A percentile compares a stretch with the other conserved stretches of the same genome.
phyloP scores from a whole-genome alignment of 1,139 yeast genomes.

The Geotrichum phurueaensis region DNA sequence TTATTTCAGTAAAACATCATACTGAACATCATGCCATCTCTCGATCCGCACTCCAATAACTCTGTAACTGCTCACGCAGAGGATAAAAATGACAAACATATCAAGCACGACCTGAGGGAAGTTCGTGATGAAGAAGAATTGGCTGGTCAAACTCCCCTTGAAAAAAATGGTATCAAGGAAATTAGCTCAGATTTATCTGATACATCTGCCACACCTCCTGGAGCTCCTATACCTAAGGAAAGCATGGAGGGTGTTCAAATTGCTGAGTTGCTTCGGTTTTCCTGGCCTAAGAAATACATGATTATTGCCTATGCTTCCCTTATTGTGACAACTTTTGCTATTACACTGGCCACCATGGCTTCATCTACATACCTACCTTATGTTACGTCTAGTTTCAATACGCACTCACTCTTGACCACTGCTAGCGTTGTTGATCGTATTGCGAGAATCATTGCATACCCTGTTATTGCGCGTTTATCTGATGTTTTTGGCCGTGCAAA shows the following conservation, averaged over 20 bases:
- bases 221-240: neutral
- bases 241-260: neutral
- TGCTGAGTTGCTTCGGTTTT: neutral
- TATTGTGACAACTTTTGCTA: conserved; percentile 37
- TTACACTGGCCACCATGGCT: conserved; percentile 38
- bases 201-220: neutral
- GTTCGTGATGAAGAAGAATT: neutral
- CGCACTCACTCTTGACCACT: conserved; percentile 38
- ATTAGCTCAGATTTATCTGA: neutral
- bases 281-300: conserved; percentile 24
- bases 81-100: neutral
- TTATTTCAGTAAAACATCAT: neutral
- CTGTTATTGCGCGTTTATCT: conserved; percentile 38
- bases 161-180: neutral
- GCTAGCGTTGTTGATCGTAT: conserved; percentile 39
- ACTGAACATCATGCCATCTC: neutral
- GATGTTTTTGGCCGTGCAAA: conserved; percentile 40
- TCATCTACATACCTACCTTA: conserved; percentile 37
- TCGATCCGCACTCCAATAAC: neutral
- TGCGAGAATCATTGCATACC: conserved; percentile 38
- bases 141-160: neutral
- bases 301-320: conserved; percentile 31
- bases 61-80: neutral
- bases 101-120: neutral
- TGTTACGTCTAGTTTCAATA: conserved; percentile 38